Percentiles rank a stretch among this genome's conserved stretches.
Conservation (phyloP, 441 rosid genomes). For the Pelargonium fulgidum region DNA sequence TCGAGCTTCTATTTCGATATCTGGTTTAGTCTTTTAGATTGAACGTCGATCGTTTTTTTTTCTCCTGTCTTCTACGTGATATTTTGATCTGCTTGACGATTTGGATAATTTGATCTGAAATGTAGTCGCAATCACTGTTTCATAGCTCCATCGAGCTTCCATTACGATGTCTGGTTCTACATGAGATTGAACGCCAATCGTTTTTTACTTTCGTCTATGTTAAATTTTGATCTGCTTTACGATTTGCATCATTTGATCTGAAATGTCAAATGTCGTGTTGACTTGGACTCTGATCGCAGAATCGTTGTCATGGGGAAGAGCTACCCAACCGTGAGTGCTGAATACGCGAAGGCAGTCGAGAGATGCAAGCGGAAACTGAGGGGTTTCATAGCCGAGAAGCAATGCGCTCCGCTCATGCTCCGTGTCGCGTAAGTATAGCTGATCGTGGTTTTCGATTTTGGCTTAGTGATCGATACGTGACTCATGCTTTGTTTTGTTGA, state of each 20-base stretch:
- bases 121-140: too few species aligned
- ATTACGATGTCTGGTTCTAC: too few species aligned
- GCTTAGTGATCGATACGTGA: not conserved
- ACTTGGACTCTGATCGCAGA: not conserved
- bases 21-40: too few species aligned
- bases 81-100: too few species aligned
- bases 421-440: constrained; percentile 62
- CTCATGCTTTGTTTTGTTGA: not conserved
- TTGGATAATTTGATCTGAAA: too few species aligned
- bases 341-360: constrained; percentile 64
- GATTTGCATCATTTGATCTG: not conserved
- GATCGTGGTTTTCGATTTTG: not conserved
- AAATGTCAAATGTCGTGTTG: not conserved
- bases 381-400: constrained; percentile 79
- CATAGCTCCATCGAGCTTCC: too few species aligned
- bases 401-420: constrained; percentile 90
- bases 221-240: not conserved
- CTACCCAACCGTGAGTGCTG: constrained; percentile 75
- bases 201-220: too few species aligned
- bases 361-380: constrained; percentile 84
- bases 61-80: too few species aligned
- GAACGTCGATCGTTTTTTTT: too few species aligned
- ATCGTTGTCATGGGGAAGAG: constrained; percentile 53
- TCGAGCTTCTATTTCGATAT: too few species aligned
- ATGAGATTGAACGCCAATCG: too few species aligned